These are phyloP conservation scores for Sarcomyxa edulis DNA, from an alignment of 768 basidiomycete species.

Conservation along the genomic window DNA sequence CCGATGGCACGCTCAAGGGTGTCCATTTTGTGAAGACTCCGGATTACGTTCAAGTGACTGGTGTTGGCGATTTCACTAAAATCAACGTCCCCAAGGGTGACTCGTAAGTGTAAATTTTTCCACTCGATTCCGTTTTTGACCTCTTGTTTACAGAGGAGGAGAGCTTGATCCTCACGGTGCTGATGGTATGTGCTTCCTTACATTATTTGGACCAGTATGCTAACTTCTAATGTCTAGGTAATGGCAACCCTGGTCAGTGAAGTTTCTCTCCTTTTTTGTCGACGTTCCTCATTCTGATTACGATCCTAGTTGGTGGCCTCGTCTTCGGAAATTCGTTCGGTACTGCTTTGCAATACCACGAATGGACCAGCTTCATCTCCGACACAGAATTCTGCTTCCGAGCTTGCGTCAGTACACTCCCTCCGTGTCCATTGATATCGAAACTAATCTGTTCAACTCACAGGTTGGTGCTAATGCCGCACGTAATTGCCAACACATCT, in stretches of 20 bases:
- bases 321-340: conserved; percentile 26
- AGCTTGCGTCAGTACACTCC: conserved; percentile 37
- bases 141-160: conserved; percentile 1
- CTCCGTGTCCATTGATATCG: neutral
- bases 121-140: neutral
- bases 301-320: conserved; percentile 11
- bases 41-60: conserved; percentile 57
- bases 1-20: conserved; percentile 24
- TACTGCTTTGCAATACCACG: conserved; percentile 49
- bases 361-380: conserved; percentile 86
- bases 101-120: conserved; percentile 23
- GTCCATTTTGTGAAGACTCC: conserved; percentile 46
- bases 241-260: conserved; percentile 17
- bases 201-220: neutral
- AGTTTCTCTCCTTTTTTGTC: neutral
- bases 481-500: conserved; percentile 71
- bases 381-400: conserved; percentile 66
- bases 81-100: conserved; percentile 54
- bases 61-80: conserved; percentile 51
- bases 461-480: conserved; percentile 43
- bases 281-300: neutral
- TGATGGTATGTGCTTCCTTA: conserved; percentile 23
- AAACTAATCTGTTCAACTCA: neutral
- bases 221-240: neutral
- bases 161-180: conserved; percentile 56